Conservation (phyloP, 1,284 basidiomycete species). For the Microbotryum intermedium region DNA sequence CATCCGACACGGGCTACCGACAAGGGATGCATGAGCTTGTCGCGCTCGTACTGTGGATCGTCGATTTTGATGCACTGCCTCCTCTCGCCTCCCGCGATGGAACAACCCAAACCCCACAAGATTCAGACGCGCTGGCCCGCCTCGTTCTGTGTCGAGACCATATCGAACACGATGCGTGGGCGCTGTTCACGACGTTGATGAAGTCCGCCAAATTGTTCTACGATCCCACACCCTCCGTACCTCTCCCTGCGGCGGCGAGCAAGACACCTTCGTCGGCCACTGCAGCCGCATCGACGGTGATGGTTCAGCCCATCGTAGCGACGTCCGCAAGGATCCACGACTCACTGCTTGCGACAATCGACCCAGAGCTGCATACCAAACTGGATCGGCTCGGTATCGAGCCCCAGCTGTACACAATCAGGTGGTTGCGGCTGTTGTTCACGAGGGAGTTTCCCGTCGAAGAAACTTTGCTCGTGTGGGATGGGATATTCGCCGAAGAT, state of each 20-base stretch:
- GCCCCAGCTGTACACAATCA: slow-evolving; percentile 91
- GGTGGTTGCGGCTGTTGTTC: slow-evolving; percentile 82
- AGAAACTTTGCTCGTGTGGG: slow-evolving; percentile 74
- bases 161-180: slow-evolving; percentile 76
- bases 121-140: slow-evolving; percentile 8
- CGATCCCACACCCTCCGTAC: slow-evolving; percentile 60
- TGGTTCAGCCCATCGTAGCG: slow-evolving; percentile 66
- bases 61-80: slow-evolving; percentile 68
- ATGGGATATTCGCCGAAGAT: slow-evolving; percentile 78
- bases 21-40: slow-evolving; percentile 95
- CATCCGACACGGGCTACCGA: slow-evolving; percentile 70
- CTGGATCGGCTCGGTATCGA: slow-evolving; percentile 73
- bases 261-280: slow-evolving; percentile 28
- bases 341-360: slow-evolving; percentile 60
- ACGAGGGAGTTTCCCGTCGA: slow-evolving; percentile 73
- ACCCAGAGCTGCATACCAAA: slow-evolving; percentile 66
- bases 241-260: slow-evolving; percentile 3
- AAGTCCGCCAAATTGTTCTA: slow-evolving; percentile 67
- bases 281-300: slow-evolving; percentile 47
- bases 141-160: slow-evolving; percentile 54
- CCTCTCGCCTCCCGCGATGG: slow-evolving; percentile 39
- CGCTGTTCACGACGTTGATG: slow-evolving; percentile 71
- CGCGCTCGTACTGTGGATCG: slow-evolving; percentile 68
- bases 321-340: slow-evolving; percentile 70
- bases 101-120: not conserved